Evolutionary conservation across 495 filamentous ascomycete species (phyloP).

Genomic region (Penicillium maclennaniae): DNA sequence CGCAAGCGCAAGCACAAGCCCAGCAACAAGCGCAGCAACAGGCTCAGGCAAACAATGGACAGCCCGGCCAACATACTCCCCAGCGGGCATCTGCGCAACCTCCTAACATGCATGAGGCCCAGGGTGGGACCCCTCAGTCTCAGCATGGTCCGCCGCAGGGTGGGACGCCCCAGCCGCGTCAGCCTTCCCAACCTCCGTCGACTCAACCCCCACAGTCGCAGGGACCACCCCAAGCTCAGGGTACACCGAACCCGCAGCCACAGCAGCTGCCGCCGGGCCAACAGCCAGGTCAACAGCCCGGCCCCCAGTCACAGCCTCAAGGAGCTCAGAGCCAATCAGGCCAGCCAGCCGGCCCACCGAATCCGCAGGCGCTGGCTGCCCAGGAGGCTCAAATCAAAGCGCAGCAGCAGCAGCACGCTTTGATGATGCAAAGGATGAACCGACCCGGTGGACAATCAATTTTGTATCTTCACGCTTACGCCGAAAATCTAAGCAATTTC

Average conservation of each 20-base stretch:
- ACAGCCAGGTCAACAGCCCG: conserved; percentile 38
- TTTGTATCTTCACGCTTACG: conserved; percentile 63
- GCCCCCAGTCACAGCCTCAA: conserved; percentile 40
- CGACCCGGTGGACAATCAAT: conserved; percentile 54
- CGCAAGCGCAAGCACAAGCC: conserved; percentile 27
- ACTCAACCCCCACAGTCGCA: conserved; percentile 41
- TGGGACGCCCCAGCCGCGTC: conserved; percentile 48
- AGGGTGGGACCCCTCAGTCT: conserved; percentile 50
- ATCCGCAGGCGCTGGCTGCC: conserved; percentile 36
- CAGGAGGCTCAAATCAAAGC: conserved; percentile 44
- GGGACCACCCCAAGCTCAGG: conserved; percentile 42
- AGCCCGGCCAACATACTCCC: conserved; percentile 45
- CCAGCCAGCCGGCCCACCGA: conserved; percentile 40
- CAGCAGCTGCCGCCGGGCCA: conserved; percentile 47
- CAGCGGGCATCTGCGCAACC: conserved; percentile 44
- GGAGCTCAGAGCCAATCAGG: conserved; percentile 37
- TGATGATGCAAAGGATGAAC: conserved; percentile 50
- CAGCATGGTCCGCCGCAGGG: conserved; percentile 50
- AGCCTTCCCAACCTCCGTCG: conserved; percentile 40
- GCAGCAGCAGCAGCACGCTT: conserved; percentile 41
- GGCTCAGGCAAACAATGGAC: conserved; percentile 37
- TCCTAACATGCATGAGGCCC: conserved; percentile 44
- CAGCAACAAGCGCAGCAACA: conserved; percentile 38
- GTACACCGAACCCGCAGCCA: conserved; percentile 41
- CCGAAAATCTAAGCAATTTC: conserved; percentile 66